Evolutionary conservation across 2,329 filamentous ascomycete species (phyloP).

Genomic region (Calonectria pseudoturangicola): DNA sequence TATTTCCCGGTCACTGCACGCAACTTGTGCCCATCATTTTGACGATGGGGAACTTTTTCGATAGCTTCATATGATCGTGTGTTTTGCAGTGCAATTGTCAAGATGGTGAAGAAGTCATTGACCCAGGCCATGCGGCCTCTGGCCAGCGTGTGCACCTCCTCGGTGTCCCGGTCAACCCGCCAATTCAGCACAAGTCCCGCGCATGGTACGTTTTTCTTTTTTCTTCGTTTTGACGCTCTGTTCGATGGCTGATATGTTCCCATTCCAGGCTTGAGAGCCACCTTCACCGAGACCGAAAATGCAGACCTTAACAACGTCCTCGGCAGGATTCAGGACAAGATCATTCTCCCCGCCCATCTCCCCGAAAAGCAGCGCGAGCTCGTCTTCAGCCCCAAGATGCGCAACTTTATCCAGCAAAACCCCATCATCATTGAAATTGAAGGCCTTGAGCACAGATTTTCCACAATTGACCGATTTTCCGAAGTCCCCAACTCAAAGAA

Average conservation of each 20-base stretch:
- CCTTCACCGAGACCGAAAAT: slow-evolving; percentile 72
- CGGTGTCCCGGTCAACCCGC: slow-evolving; percentile 41
- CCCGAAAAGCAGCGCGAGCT: slow-evolving; percentile 70
- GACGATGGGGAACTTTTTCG: slow-evolving; percentile 22
- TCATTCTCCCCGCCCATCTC: slow-evolving; percentile 78
- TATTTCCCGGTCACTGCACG: slow-evolving; percentile 41
- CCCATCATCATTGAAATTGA: slow-evolving; percentile 76
- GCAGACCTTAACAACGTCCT: slow-evolving; percentile 73
- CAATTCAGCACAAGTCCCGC: slow-evolving; percentile 57
- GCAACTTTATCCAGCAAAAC: slow-evolving; percentile 70
- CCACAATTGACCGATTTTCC: slow-evolving; percentile 64
- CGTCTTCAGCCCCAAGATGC: slow-evolving; percentile 69
- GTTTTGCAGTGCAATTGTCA: slow-evolving; percentile 20
- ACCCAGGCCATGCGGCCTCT: slow-evolving; percentile 53
- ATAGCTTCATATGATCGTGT: slow-evolving; percentile 38
- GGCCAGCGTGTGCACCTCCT: slow-evolving; percentile 41
- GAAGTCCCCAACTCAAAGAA: slow-evolving; percentile 66
- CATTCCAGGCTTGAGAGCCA: slow-evolving; percentile 57
- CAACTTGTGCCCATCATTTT: slow-evolving; percentile 40
- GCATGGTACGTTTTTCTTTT: slow-evolving; percentile 50
- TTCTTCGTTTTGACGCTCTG: slow-evolving; percentile 3
- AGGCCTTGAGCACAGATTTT: slow-evolving; percentile 72
- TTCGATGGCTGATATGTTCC: slow-evolving; percentile 39
- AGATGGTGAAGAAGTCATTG: slow-evolving; percentile 52
- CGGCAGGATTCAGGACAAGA: slow-evolving; percentile 71